Evolutionary conservation across 495 filamentous ascomycete species (phyloP), one percentile per base, ranked within the genome.

Genomic region (Penicillium mononematosum): DNA sequence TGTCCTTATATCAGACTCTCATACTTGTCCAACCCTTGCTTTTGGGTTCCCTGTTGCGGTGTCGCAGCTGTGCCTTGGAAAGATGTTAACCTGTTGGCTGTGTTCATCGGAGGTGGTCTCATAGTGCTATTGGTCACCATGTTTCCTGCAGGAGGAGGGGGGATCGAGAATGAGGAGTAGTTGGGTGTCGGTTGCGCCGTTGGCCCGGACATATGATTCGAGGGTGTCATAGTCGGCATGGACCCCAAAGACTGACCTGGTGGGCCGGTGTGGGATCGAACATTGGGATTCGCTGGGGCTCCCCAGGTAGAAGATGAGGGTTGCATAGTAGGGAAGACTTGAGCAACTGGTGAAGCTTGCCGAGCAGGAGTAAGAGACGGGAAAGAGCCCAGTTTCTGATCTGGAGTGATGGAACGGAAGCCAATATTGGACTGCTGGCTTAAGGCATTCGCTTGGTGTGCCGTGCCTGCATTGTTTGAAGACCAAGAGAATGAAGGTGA

Each of bases 21-120:
- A 63, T 90, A 95, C 63, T 86, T 88, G 69, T 91, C 89, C 66
- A 95, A 73, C 8, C 88, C 89, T 58, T 83, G 75, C 43, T 74
- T 71, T 50, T 71, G 72, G 31, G 72, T 64, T 46, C 42, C 53
- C 51, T 60, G 61, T 17, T 79, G 58, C 74, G 75, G 58, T 42
- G 44, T 27, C 58, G 47, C 61, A 31, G 55, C 50, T 50, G 61
- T 67, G 24, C 50, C 42, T 17, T 51, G 52, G 50, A 70, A 67
- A 25, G 63, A 53, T 19, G 27, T 53, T 31, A 58, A 59, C 20
- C 55, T 60, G 36, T 52, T 56, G 38, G 53, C 65, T 58, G 45
- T 60, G 52, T 60, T 57, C 34, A 69, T 58, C 25, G 58, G 59
- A 10, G 64, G 57, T 44, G 62, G 43, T 51, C 53, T 60, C 29